Evolutionary conservation across 2,329 filamentous ascomycete species (phyloP).

Genomic region (Rosellinia necatrix): DNA sequence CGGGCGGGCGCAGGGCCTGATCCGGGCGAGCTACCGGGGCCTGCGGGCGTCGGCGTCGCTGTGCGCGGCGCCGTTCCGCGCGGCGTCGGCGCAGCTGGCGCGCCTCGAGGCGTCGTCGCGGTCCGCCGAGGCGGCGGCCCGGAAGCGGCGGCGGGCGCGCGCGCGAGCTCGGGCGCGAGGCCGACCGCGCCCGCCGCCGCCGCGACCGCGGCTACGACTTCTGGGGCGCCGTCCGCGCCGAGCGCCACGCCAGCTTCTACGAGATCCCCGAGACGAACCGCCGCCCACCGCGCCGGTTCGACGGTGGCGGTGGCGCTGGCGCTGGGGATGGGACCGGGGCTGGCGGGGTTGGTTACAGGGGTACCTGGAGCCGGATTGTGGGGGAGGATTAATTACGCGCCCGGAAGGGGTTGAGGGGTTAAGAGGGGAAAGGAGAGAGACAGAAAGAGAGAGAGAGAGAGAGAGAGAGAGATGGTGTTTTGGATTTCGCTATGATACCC

Average conservation of each 20-base stretch:
- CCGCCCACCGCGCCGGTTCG: too few species aligned
- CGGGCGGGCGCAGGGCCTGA: slow-evolving; percentile 45
- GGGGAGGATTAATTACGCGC: too few species aligned
- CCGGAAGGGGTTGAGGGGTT: too few species aligned
- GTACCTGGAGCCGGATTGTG: slow-evolving; percentile 29
- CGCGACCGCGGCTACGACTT: slow-evolving; percentile 47
- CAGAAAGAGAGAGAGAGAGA: too few species aligned
- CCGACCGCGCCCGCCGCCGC: slow-evolving; percentile 24
- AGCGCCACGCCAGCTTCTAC: slow-evolving; percentile 39
- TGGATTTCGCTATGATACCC: too few species aligned
- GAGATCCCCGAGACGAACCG: slow-evolving; percentile 47
- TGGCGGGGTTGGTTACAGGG: slow-evolving; percentile 18
- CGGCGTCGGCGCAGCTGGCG: slow-evolving; percentile 25
- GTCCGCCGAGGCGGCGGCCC: slow-evolving; percentile 33
- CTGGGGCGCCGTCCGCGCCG: slow-evolving; percentile 45
- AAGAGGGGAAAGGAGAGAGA: neutral
- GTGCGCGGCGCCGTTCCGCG: slow-evolving; percentile 27
- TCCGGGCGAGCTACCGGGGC: slow-evolving; percentile 35
- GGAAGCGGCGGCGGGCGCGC: slow-evolving; percentile 28
- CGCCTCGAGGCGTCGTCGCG: slow-evolving; percentile 39
- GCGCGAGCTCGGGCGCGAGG: slow-evolving; percentile 31
- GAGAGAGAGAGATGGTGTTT: too few species aligned
- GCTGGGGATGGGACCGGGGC: too few species aligned
- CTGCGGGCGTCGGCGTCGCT: slow-evolving; percentile 17
- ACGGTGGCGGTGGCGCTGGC: too few species aligned